Evolutionary conservation across 768 basidiomycete species (phyloP).

Genomic region (Lentinula edodes): DNA sequence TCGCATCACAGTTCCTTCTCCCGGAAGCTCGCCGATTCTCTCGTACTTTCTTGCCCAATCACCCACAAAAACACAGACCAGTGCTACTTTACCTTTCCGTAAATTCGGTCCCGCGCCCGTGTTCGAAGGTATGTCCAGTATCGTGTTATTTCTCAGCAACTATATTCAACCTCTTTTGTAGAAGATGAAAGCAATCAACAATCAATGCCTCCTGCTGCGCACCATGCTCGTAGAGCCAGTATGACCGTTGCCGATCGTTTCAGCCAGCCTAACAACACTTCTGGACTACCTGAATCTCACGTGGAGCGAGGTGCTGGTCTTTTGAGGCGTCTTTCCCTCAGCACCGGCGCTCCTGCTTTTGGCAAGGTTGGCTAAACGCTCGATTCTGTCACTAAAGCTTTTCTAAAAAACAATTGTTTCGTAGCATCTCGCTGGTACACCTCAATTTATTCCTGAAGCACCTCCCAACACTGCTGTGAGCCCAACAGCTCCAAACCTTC

Average conservation of each 20-base stretch:
- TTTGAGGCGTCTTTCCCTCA: constrained; percentile 70
- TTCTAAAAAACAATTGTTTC: constrained; percentile 11
- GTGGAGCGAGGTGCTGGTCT: constrained; percentile 67
- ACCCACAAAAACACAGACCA: constrained; percentile 41
- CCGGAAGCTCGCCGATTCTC: constrained; percentile 65
- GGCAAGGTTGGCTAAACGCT: constrained; percentile 41
- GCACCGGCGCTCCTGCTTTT: constrained; percentile 36
- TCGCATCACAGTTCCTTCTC: constrained; percentile 42
- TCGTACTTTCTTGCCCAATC: constrained; percentile 64
- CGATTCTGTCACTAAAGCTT: background rate
- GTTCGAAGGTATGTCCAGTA: constrained; percentile 48
- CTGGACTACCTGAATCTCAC: constrained; percentile 39
- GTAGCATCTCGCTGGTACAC: constrained; percentile 23
- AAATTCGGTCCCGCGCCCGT: constrained; percentile 52
- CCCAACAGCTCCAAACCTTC: constrained; percentile 23
- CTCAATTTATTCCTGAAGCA: constrained; percentile 25
- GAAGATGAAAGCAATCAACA: constrained; percentile 30
- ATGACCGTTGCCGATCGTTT: constrained; percentile 50
- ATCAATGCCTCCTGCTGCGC: constrained; percentile 34
- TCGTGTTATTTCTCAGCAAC: background rate
- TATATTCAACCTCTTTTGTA: constrained; percentile 12
- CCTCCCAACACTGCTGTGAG: constrained; percentile 52
- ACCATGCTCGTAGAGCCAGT: constrained; percentile 60
- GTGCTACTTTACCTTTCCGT: constrained; percentile 57
- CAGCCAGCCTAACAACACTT: constrained; percentile 33